A percentile compares a stretch with the other conserved stretches of the same genome.
Conservation (phyloP, 163 green algal genomes). For the Scenedesmus sp. region DNA sequence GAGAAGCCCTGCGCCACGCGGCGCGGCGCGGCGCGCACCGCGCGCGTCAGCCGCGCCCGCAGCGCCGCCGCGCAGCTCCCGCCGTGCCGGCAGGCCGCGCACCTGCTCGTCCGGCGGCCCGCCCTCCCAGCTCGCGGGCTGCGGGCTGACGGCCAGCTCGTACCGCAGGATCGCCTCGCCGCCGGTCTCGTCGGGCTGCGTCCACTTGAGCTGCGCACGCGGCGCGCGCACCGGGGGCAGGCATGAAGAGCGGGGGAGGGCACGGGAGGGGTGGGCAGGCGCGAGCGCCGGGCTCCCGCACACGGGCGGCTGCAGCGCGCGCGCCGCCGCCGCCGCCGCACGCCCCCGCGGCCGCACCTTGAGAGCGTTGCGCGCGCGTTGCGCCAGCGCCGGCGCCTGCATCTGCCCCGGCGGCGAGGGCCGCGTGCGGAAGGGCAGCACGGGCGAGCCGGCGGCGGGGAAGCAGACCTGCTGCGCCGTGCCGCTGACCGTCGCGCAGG, state of each 20-base stretch:
- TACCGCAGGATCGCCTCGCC: constrained; percentile 64
- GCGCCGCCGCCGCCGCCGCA: no score
- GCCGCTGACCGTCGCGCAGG: not conserved
- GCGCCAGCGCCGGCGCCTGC: constrained; percentile 53
- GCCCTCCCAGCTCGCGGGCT: constrained; percentile 49
- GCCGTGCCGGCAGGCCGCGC: not conserved
- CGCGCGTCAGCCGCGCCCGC: not conserved
- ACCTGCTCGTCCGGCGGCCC: constrained; percentile 16
- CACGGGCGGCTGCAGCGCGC: no score
- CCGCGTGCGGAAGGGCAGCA: constrained; percentile 57
- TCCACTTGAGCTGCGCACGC: constrained; percentile 86
- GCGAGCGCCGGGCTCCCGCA: no score
- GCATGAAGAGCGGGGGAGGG: no score
- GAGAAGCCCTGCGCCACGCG: constrained; percentile 60
- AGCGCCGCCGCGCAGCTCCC: not conserved
- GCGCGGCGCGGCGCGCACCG: not conserved
- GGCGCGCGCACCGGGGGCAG: no score
- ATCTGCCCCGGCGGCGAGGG: constrained; percentile 59
- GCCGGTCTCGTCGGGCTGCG: constrained; percentile 70
- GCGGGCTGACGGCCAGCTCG: constrained; percentile 55
- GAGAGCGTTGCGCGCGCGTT: constrained; percentile 61
- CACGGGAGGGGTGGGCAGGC: no score
- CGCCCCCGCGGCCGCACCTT: constrained; percentile 58
- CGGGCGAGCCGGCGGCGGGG: constrained; percentile 44
- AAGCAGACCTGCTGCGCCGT: constrained; percentile 21